Evolutionary conservation across 768 basidiomycete species (phyloP), one percentile per base, ranked within the genome.

Genomic region (Termitomyces sp.): DNA sequence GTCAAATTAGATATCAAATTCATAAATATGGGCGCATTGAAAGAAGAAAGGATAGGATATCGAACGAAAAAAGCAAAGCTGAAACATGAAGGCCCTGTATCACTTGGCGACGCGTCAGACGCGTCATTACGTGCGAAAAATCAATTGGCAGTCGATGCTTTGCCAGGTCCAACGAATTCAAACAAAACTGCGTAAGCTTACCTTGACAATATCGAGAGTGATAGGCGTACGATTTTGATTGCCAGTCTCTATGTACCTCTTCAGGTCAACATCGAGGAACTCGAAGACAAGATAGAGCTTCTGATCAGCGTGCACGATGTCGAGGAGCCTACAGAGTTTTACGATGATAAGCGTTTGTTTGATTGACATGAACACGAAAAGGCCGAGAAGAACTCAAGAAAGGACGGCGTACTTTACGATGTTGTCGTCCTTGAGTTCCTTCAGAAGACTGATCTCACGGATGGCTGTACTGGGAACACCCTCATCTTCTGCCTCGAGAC

Each of bases 381-480:
- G 12, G 31, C 45, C 40, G 8, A 57, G n/a, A n/a, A 56, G 32
- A 36, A 56, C 36, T 52, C 29, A 25, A 32, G 47, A 7, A 50
- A 8, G 51, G 20, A 54, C 48, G 81, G 67, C 71, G 45, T 47
- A 91, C 97, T 87, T 86, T 71, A 99, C 97, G 70, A 98, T 93
- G 72, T 98, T 93, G 40, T 94, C 92, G 72, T 98, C 92, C 73
- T 92, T 93, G 68, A 99, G 83, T 72, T 99, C 97, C 75, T 98
- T 99, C 67, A 99, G 77, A 63, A 99, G 76, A 77, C 92, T 94
- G 75, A 99, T 99, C 80, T 99, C 97, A 56, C 97, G 86, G 70
- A 99, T 99, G 59, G 96, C 96, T 4, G 97, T 99, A 65, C 91
- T 93, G 9, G 97, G 97, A 25, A 99, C 97, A 51, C 97, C 97